Conservation (phyloP, 495 filamentous ascomycete genomes). For the Aspergillus ellipticus region DNA sequence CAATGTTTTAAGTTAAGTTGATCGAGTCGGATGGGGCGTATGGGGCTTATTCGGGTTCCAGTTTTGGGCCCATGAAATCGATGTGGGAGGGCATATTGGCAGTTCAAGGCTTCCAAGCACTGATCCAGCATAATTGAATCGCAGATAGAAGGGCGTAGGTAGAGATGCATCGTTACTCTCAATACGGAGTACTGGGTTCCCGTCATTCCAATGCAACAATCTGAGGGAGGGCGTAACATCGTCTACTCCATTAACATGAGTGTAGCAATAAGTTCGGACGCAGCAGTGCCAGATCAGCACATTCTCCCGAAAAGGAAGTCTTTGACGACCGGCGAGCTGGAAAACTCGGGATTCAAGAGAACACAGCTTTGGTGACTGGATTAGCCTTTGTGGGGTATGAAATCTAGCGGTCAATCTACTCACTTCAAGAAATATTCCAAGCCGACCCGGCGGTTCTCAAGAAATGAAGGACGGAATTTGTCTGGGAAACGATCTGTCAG, state of each 20-base stretch:
- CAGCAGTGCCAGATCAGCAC: constrained; percentile 16
- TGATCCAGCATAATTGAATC: background rate
- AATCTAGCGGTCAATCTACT: constrained; percentile 20
- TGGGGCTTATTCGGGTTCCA: background rate
- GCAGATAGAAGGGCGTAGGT: background rate
- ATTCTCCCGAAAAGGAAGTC: constrained; percentile 59
- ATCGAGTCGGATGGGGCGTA: background rate
- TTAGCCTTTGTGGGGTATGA: background rate
- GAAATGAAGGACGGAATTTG: constrained; percentile 64
- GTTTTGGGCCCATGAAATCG: background rate
- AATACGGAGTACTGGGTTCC: too few relatives aligned
- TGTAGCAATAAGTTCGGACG: background rate
- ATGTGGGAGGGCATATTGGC: background rate
- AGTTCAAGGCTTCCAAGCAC: background rate
- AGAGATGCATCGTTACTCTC: background rate
- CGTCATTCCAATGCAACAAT: constrained; percentile 6
- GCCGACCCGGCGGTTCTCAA: constrained; percentile 61
- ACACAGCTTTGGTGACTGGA: constrained; percentile 47
- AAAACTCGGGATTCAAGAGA: constrained; percentile 66
- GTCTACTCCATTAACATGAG: constrained; percentile 1
- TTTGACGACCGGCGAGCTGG: constrained; percentile 64
- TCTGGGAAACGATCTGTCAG: constrained; percentile 33
- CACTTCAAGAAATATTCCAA: constrained; percentile 71
- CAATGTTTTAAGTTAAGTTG: background rate
- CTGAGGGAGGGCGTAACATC: constrained; percentile 8